Conservation (phyloP, 108 stramenopile genomes). For the Licmophora abbreviata region DNA sequence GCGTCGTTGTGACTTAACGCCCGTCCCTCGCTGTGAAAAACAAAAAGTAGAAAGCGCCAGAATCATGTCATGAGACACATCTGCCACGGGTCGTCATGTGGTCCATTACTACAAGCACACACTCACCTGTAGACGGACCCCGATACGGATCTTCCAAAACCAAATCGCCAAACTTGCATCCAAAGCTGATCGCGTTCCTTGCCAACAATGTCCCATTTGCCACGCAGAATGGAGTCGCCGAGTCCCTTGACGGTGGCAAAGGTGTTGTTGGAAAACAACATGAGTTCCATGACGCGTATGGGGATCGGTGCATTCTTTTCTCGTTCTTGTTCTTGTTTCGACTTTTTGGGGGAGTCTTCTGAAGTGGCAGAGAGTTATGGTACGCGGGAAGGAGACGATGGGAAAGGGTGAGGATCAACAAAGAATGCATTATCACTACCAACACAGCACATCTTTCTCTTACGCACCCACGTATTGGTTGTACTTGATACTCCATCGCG, state of each 20-base stretch:
- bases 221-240: slow-evolving; percentile 57
- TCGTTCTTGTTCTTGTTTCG: slow-evolving; percentile 26
- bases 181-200: slow-evolving; percentile 67
- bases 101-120: not conserved
- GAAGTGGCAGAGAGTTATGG: not conserved
- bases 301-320: slow-evolving; percentile 33
- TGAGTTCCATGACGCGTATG: slow-evolving; percentile 55
- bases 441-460: no score
- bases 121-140: slow-evolving; percentile 64
- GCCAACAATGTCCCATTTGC: slow-evolving; percentile 70
- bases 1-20: slow-evolving; percentile 60
- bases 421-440: not conserved
- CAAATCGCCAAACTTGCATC: slow-evolving; percentile 80
- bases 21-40: slow-evolving; percentile 47
- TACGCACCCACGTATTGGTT: slow-evolving; percentile 52
- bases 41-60: not conserved
- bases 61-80: not conserved
- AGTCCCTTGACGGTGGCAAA: slow-evolving; percentile 64
- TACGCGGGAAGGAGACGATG: not conserved
- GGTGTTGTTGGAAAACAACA: slow-evolving; percentile 69
- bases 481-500: slow-evolving; percentile 50
- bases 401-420: not conserved
- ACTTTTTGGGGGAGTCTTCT: slow-evolving; percentile 29
- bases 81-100: not conserved
- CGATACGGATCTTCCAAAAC: slow-evolving; percentile 71